These are phyloP conservation scores for Podospora comata DNA, from an alignment of 495 filamentous ascomycete genomes.

Conservation along the genomic window DNA sequence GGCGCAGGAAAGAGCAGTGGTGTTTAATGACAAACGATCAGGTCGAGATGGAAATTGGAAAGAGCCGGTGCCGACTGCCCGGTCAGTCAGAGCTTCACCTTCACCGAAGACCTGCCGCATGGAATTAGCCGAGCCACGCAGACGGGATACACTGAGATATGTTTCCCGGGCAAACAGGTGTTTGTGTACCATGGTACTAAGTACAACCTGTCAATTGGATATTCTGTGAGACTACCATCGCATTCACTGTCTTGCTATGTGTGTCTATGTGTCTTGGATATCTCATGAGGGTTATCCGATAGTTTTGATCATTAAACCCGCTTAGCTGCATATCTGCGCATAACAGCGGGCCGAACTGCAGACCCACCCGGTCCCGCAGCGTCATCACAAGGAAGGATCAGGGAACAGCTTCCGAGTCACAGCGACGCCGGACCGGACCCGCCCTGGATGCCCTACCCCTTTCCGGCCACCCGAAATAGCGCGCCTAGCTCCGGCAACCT, in stretches of 20 bases:
- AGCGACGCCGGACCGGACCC: slow-evolving; percentile 5
- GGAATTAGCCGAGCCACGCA: background rate
- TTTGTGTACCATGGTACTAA: background rate
- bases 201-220: background rate
- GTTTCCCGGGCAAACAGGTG: background rate
- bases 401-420: slow-evolving; percentile 4
- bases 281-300: background rate
- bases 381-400: background rate
- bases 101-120: background rate
- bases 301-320: background rate
- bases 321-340: background rate
- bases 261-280: background rate
- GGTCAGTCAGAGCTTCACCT: background rate
- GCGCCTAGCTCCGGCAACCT: background rate
- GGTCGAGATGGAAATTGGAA: background rate
- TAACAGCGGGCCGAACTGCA: background rate
- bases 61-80: background rate
- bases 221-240: background rate
- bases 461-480: slow-evolving; percentile 11
- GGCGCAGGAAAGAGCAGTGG: background rate
- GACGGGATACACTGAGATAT: background rate
- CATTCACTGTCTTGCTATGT: background rate
- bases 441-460: slow-evolving; percentile 8
- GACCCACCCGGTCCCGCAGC: background rate
- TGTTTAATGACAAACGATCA: background rate